Evolutionary conservation across 1,139 yeast genomes (phyloP).

Genomic region (Hyphopichia fennica): DNA sequence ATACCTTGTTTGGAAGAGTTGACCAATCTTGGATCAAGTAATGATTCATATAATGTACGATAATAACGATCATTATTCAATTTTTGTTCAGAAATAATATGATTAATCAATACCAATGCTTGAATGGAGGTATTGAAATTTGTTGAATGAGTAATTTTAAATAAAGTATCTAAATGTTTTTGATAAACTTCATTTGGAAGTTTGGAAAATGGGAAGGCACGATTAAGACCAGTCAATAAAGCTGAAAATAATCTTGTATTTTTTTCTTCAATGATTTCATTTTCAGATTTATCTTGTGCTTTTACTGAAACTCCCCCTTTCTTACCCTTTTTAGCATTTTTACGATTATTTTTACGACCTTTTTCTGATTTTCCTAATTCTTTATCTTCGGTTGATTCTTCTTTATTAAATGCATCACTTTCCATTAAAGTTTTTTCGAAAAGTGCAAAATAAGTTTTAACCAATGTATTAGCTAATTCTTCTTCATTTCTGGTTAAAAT

Average conservation of each 20-base stretch:
- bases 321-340: constrained; percentile 50
- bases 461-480: constrained; percentile 74
- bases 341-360: constrained; percentile 56
- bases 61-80: constrained; percentile 73
- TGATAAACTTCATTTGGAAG: constrained; percentile 73
- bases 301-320: constrained; percentile 85
- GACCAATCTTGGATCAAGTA: constrained; percentile 80
- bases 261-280: constrained; percentile 78
- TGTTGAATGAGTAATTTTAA: constrained; percentile 88
- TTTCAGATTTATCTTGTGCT: constrained; percentile 61
- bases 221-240: constrained; percentile 88
- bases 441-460: constrained; percentile 80
- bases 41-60: constrained; percentile 85
- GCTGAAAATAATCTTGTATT: constrained; percentile 87
- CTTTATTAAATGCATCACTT: constrained; percentile 46
- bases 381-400: constrained; percentile 42
- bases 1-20: constrained; percentile 87
- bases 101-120: constrained; percentile 82
- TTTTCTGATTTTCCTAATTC: constrained; percentile 39
- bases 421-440: constrained; percentile 82
- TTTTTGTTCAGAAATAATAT: constrained; percentile 60
- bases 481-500: constrained; percentile 77
- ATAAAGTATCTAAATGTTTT: constrained; percentile 78
- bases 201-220: constrained; percentile 92
- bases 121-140: constrained; percentile 94